Base-by-base conservation (phyloP, 1,284 basidiomycete genomes). In the Papiliotrema nemorosa region DNA sequence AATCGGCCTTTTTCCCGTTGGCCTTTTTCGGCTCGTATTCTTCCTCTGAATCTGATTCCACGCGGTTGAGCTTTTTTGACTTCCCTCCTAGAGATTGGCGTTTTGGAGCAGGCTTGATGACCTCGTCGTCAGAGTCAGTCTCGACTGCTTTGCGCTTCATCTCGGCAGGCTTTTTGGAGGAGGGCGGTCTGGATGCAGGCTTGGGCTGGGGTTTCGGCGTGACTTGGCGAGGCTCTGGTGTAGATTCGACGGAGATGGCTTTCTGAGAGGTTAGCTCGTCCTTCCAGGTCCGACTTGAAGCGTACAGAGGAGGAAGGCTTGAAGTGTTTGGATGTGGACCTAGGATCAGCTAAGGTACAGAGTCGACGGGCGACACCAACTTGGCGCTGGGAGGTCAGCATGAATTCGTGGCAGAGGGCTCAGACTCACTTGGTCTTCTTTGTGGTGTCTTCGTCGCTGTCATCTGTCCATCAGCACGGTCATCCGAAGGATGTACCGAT, bases 81-180 rank as follows among this genome's bases (percentile, higher is more conserved):
- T 40, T 5, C 39, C 40, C 44, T n/a, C 45, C 48, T 5, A 61
- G 5, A 21, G 58, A 57, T 41, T 69, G 56, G 64, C 59, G 59
- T 62, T 69, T 75, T 59, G 67, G 68, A 14, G 60, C 59, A 3
- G 72, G 64, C 63, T 62, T 66, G 14, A 58, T 33, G 35, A 66
- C 63, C 25, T 70, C 69, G 2, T 63, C 59, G 6, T 60, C 54
- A 34, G 44, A 42, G 44, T 31, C 29, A 38, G 12, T 12, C 10
- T n/a, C 53, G 21, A 55, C 34, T 12, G 39, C 25, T 41, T 60
- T 63, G 4, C 58, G 52, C 36, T 64, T 63, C n/a, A 43, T 18
- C 7, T 24, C 36, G 26, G 40, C 10, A 6, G 36, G n/a, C 16
- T 53, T 38, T 29, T 48, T 44, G n/a, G n/a, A n/a, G n/a, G n/a